Evolutionary conservation across 371 early-diverging fungal genomes (phyloP).

Genomic region (Actinomortierella wolfii): DNA sequence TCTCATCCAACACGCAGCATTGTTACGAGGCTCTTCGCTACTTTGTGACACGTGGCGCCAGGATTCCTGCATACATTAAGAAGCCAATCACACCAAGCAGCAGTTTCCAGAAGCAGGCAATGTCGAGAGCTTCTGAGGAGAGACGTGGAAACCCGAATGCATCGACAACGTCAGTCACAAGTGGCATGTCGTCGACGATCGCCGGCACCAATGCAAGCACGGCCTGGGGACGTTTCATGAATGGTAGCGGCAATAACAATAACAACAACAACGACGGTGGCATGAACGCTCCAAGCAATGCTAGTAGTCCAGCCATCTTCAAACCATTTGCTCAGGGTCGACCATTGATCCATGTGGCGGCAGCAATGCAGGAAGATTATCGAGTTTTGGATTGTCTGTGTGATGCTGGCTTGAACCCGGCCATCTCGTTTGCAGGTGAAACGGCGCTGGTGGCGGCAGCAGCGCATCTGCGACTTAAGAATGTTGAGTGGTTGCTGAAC

Average conservation of each 20-base stretch:
- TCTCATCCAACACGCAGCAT: conserved; percentile 43
- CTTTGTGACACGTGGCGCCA: conserved; percentile 47
- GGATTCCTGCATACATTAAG: conserved; percentile 40
- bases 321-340: conserved; percentile 32
- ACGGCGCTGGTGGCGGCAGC: conserved; percentile 45
- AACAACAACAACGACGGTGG: too few relatives aligned
- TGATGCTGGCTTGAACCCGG: conserved; percentile 43
- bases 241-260: too few relatives aligned
- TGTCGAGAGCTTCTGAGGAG: conserved; percentile 4
- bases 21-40: conserved; percentile 42
- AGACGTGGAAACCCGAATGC: too few relatives aligned
- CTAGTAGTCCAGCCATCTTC: conserved; percentile 13
- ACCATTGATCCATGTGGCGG: conserved; percentile 42
- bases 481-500: conserved; percentile 43
- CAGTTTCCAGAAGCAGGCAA: conserved; percentile 36
- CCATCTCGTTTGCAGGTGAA: conserved; percentile 40
- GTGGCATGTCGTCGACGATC: too few relatives aligned
- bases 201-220: too few relatives aligned
- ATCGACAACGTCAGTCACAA: too few relatives aligned
- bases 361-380: conserved; percentile 45
- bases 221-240: too few relatives aligned
- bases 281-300: too few relatives aligned
- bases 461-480: conserved; percentile 41
- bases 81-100: conserved; percentile 42
- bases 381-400: conserved; percentile 42